These are phyloP conservation scores for Artemisia tridentata DNA, from an alignment of 129 eudicot genomes.

Conservation along the genomic window DNA sequence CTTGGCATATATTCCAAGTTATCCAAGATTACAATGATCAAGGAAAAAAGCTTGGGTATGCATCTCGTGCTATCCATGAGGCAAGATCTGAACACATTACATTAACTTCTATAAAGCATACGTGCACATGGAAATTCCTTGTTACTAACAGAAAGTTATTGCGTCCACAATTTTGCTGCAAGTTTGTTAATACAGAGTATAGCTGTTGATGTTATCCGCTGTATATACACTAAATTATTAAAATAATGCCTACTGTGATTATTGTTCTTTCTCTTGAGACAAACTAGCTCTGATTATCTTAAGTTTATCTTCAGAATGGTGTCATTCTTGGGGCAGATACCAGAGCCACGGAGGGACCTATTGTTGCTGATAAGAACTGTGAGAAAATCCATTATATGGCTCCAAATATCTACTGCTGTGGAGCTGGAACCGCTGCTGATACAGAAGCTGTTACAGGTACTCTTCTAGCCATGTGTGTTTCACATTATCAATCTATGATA, in stretches of 20 bases:
- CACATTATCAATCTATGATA: neutral
- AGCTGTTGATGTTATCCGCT: neutral
- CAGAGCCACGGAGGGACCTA: constrained; percentile 97
- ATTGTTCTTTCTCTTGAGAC: neutral
- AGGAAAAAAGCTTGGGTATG: no score
- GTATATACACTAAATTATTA: neutral
- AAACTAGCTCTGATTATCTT: constrained; percentile 14
- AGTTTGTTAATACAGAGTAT: neutral
- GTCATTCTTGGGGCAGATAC: constrained; percentile 97
- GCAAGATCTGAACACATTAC: no score
- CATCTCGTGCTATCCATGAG: no score
- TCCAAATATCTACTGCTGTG: constrained; percentile 94
- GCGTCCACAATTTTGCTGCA: no score
- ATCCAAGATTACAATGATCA: no score
- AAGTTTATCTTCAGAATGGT: constrained; percentile 62
- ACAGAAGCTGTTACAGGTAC: constrained; percentile 96
- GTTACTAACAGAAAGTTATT: no score
- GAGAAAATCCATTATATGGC: constrained; percentile 99
- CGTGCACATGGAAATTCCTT: no score
- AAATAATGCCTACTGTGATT: neutral
- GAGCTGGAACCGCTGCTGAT: constrained; percentile 99
- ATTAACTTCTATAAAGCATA: no score
- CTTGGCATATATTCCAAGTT: no score
- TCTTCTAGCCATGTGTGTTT: neutral
- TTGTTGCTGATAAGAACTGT: constrained; percentile 95